A percentile compares a stretch with the other conserved stretches of the same genome.
phyloP scores from a whole-genome alignment of 345 rosid genomes.

The Physaria fendleri region DNA sequence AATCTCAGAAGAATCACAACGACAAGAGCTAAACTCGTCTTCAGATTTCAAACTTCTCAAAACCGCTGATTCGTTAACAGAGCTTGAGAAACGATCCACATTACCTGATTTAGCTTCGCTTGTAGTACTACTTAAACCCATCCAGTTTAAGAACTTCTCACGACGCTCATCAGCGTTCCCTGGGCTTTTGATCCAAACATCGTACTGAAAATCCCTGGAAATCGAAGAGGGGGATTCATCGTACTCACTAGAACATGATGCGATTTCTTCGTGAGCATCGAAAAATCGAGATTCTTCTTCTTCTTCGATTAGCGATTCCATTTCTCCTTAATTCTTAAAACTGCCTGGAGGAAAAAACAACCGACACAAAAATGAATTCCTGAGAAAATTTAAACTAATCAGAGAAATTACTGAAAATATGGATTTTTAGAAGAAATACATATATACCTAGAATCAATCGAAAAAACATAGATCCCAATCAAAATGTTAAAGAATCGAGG shows the following conservation, averaged over 20 bases:
- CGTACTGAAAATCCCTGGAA: conserved; percentile 38
- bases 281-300: conserved; percentile 62
- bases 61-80: conserved; percentile 43
- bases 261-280: conserved; percentile 63
- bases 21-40: conserved; percentile 52
- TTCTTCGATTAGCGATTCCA: conserved; percentile 57
- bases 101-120: conserved; percentile 6
- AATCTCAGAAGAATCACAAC: conserved; percentile 28
- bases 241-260: conserved; percentile 31
- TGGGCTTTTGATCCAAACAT: conserved; percentile 61
- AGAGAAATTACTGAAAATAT: conserved; percentile 42
- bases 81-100: conserved; percentile 19
- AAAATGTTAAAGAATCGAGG: conserved; percentile 27
- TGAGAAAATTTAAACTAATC: conserved; percentile 25
- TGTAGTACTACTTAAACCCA: conserved; percentile 27
- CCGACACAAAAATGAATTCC: no score
- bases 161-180: conserved; percentile 54
- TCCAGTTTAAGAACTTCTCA: conserved; percentile 51
- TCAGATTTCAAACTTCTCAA: conserved; percentile 36
- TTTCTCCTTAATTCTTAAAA: conserved; percentile 29
- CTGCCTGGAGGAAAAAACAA: conserved; percentile 39
- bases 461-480: conserved; percentile 85
- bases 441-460: conserved; percentile 44
- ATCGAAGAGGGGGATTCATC: conserved; percentile 7
- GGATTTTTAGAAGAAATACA: conserved; percentile 4